Base-by-base conservation (phyloP, 495 filamentous ascomycete genomes). In the Elaphomyces granulatus region DNA sequence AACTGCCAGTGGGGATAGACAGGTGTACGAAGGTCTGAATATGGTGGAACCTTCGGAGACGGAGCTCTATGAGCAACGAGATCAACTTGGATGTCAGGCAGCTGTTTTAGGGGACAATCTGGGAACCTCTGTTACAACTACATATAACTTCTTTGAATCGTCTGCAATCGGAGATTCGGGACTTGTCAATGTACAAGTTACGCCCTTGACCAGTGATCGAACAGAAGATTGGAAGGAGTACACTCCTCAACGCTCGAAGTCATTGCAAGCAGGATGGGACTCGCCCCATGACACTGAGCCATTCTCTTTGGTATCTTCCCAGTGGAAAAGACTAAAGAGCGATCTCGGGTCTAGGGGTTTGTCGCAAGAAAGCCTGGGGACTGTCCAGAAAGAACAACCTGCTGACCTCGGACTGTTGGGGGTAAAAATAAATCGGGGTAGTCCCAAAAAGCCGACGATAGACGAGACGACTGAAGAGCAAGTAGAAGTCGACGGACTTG, bases 221-320 rank as follows among this genome's bases (percentile, higher is more conserved):
- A 45, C 28, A 6, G 47, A 51, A 18, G 21, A 32, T 4, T 20
- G 40, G 9, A 53, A 49, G 0, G 52, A 52, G 18, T 12, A 12
- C 12, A 38, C 36, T 6, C 14, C 40, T 1, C 48, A 50, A 34
- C 40, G 52, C 15, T 49, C 49, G 15, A 51, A 53, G 12, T 54
- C 59, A n/a, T 45, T 55, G 32, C 52, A 63, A 36, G 42, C 38
- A 1, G 34, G 38, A 8, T 4, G 10, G 2, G 49, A 45, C 31
- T 66, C 63, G 2, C 59, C 63, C 3, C 60, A 64, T 35, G 63
- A 66, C 32, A 66, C 63, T 1, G 52, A 61, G 19, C 63, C 63
- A 14, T 42, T 62, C n/a, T 66, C 63, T 9, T 41, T 58, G 8
- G 19, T 42, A 4, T 59, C 57, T 1, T 46, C 51, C 1, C 40